Evolutionary conservation across 208 protist species (phyloP).

Genomic region (Porcisia deanei): DNA sequence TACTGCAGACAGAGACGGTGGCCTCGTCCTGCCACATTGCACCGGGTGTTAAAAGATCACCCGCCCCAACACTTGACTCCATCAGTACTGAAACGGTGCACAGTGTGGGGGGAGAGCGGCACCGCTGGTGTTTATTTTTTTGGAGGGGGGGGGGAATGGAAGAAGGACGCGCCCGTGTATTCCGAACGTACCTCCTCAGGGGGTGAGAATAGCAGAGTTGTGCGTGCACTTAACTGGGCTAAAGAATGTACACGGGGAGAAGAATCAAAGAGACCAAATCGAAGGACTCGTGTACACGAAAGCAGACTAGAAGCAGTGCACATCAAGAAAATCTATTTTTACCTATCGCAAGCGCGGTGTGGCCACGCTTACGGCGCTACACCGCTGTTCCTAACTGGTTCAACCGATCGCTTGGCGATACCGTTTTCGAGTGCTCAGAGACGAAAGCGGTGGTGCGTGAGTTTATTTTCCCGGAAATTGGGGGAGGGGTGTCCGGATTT

Average conservation of each 20-base stretch:
- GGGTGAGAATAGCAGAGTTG: too few species aligned
- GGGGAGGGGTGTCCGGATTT: neutral
- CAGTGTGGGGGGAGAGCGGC: neutral
- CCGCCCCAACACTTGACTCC: conserved; percentile 11
- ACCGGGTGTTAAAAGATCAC: conserved; percentile 36
- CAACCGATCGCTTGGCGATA: neutral
- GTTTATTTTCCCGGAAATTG: too few species aligned
- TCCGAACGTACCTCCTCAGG: neutral
- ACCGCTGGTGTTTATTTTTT: neutral
- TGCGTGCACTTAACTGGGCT: too few species aligned
- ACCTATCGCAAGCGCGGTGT: neutral
- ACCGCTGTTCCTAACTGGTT: neutral
- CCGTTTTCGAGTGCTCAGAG: neutral
- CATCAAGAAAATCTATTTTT: neutral
- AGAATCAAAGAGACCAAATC: too few species aligned
- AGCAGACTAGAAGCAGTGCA: neutral
- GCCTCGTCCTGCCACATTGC: conserved; percentile 51
- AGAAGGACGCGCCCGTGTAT: neutral
- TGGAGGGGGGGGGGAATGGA: neutral
- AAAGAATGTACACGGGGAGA: too few species aligned
- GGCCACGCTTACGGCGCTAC: neutral
- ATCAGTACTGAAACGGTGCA: neutral
- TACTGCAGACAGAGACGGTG: conserved; percentile 24
- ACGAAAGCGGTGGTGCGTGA: neutral
- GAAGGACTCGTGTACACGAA: too few species aligned